These are phyloP conservation scores for Cyclotella choctawhatcheeana DNA, from an alignment of 108 stramenopile genomes.

Conservation along the genomic window DNA sequence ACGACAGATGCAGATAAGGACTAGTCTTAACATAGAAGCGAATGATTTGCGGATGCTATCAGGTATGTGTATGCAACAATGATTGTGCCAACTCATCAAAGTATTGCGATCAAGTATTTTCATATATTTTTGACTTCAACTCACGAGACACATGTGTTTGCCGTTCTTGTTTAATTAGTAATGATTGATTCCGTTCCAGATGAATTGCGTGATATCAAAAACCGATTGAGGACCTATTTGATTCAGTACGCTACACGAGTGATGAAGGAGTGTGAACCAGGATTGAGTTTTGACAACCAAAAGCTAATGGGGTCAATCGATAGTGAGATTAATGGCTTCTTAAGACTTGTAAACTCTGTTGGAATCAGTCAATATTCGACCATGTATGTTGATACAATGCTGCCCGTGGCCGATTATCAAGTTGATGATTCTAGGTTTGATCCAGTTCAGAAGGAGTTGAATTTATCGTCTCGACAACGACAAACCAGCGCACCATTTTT, in stretches of 20 bases:
- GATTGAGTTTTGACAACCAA: constrained; percentile 27
- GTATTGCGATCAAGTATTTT: too few species aligned
- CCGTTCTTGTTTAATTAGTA: too few species aligned
- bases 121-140: too few species aligned
- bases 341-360: constrained; percentile 48
- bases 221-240: constrained; percentile 55
- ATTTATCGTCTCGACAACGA: constrained; percentile 28
- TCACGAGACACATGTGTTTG: too few species aligned
- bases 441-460: constrained; percentile 25
- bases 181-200: constrained; percentile 60
- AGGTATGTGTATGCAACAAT: too few species aligned
- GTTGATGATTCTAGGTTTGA: constrained; percentile 21
- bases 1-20: constrained; percentile 66
- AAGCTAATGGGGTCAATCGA: constrained; percentile 57
- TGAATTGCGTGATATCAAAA: constrained; percentile 16
- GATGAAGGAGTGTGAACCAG: constrained; percentile 65
- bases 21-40: constrained; percentile 70
- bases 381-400: constrained; percentile 41
- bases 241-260: constrained; percentile 64
- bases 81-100: too few species aligned
- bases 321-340: constrained; percentile 68
- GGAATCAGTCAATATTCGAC: constrained; percentile 31
- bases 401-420: constrained; percentile 33
- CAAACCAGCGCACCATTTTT: constrained; percentile 27
- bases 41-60: constrained; percentile 62